Base-by-base conservation (phyloP, 495 filamentous ascomycete species). In the Glutinoglossum americanum region DNA sequence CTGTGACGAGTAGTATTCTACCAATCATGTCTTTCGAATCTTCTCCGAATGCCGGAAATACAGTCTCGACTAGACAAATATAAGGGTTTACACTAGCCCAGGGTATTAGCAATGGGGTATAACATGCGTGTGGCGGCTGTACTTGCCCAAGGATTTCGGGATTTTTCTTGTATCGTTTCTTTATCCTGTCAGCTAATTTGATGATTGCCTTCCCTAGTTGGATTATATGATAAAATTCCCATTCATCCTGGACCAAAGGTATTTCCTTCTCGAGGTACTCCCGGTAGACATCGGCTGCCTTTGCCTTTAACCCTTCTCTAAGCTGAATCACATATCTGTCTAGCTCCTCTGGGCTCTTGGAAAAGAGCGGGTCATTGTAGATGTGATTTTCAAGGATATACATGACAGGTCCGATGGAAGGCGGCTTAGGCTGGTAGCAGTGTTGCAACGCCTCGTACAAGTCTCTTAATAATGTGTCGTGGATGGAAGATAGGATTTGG, bases 101-200 rank as follows among this genome's bases (percentile, higher is more conserved):
- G 13, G 8, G 1, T 53, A 17, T 27, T 27, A 53, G 23, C 11
- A 53, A n/a, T 32, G 23, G 3, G 4, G 25, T 30, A 21, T 15
- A 5, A 49, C 30, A 6, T 21, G 9, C 30, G 9, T 33, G 9
- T 33, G 41, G 15, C 3, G 7, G 32, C 30, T 41, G 21, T 39
- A 64, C 71, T 60, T 71, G 81, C 78, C 87, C 89, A 83, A 95
- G 82, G 57, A 97, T 82, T 51, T 86, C 83, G 0, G 88, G 87
- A 59, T 84, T 94, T 59, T 84, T 89, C 58, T 78, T 76, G 68
- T 90, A 99, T 25, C 93, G 80, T 68, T 95, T 97, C 70, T 87
- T 81, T 60, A 94, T 90, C 67, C 80, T 87, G 61, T 89, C 79
- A 27, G 80, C 82, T 26, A 95, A 75, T 61, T 83, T 85, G 10